A percentile compares a stretch with the other conserved stretches of the same genome.
These are phyloP conservation scores for Ophiosphaerella korrae DNA, from an alignment of 2,329 filamentous ascomycete genomes.

Conservation along the genomic window DNA sequence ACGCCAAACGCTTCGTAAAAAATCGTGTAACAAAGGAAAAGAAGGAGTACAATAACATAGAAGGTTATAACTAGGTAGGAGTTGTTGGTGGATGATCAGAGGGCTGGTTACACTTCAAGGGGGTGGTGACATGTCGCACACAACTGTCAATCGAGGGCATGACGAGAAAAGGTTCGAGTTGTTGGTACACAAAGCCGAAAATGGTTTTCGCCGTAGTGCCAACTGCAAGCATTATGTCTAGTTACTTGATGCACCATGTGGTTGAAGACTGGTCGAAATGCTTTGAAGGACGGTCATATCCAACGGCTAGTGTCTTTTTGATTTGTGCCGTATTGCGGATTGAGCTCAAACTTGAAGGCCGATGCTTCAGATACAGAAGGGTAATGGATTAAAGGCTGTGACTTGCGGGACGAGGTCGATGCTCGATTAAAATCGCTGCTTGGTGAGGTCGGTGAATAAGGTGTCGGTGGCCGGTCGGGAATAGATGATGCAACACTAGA, in stretches of 20 bases:
- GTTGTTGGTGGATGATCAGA: constrained; percentile 3
- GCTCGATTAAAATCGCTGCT: constrained; percentile 33
- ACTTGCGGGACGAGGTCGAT: constrained; percentile 36
- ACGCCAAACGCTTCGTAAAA: constrained; percentile 35
- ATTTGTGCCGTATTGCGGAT: constrained; percentile 28
- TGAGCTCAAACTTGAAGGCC: constrained; percentile 43
- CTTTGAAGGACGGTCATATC: constrained; percentile 16
- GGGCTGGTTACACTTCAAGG: constrained; percentile 12
- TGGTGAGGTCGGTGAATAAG: constrained; percentile 44
- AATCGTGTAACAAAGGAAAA: constrained; percentile 37
- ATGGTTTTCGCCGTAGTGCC: neutral
- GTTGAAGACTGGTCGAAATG: neutral
- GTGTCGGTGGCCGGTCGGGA: constrained; percentile 46
- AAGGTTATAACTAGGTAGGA: constrained; percentile 21
- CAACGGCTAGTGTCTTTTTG: constrained; percentile 22
- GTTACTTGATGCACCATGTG: neutral
- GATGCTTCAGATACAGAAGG: constrained; percentile 47
- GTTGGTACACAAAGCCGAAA: neutral
- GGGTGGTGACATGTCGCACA: constrained; percentile 13
- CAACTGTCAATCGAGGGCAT: constrained; percentile 11
- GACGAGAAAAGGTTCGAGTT: constrained; percentile 2
- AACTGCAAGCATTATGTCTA: neutral
- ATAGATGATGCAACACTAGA: constrained; percentile 42
- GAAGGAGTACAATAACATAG: constrained; percentile 19
- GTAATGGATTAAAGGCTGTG: constrained; percentile 41